Percentiles rank a stretch among this genome's conserved stretches.
Evolutionary conservation across 106 monocot genomes (phyloP).

Genomic region (Platanthera zijinensis): DNA sequence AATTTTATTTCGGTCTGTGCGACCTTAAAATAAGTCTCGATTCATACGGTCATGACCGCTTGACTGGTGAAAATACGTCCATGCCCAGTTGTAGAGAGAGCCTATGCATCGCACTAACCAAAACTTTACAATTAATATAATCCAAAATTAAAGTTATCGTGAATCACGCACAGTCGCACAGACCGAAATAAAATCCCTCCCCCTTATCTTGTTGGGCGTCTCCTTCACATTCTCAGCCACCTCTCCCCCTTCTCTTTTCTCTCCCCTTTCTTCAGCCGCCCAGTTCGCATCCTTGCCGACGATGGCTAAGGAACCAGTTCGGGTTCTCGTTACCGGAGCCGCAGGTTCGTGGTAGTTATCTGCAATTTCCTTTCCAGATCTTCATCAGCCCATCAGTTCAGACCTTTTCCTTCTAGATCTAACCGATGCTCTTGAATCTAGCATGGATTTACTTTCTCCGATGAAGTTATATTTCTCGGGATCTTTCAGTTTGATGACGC

Average conservation of each 20-base stretch:
- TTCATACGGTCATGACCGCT: no score
- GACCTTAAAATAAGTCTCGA: no score
- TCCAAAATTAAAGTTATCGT: not conserved
- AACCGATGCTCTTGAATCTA: not conserved
- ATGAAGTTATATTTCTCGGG: not conserved
- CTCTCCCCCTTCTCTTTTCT: not conserved
- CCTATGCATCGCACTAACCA: no score
- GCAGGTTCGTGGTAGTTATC: constrained; percentile 22
- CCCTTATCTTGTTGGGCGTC: not conserved
- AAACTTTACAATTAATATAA: no score
- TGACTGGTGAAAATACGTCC: no score
- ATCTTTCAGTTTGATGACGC: not conserved
- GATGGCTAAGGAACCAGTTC: constrained; percentile 38
- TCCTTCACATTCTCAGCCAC: not conserved
- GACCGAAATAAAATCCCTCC: not conserved
- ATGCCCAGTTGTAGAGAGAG: no score
- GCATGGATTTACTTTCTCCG: not conserved
- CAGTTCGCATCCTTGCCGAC: not conserved
- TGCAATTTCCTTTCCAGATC: not conserved
- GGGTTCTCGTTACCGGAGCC: constrained; percentile 39
- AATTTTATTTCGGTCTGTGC: no score
- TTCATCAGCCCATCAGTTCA: not conserved
- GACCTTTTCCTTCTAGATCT: not conserved
- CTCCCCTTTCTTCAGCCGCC: not conserved
- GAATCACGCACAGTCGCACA: not conserved